Conservation (phyloP, 768 basidiomycete genomes). For the Podaxis carcinomalis region DNA sequence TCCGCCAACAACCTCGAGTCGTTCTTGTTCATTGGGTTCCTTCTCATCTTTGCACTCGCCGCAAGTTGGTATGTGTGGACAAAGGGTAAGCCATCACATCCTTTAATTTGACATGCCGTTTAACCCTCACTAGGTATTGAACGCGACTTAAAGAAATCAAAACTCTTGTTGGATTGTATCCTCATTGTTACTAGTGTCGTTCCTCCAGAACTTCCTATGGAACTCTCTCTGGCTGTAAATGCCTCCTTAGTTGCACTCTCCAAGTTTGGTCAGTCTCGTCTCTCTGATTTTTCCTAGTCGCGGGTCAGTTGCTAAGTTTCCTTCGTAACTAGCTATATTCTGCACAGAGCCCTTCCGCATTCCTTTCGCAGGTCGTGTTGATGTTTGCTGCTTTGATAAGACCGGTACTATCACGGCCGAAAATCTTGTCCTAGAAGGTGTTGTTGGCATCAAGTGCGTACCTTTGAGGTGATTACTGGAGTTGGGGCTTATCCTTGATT, state of each 20-base stretch:
- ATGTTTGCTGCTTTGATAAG: slow-evolving; percentile 99
- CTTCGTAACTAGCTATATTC: slow-evolving; percentile 74
- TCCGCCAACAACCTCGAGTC: slow-evolving; percentile 95
- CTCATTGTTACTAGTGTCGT: slow-evolving; percentile 97
- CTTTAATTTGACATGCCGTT: neutral
- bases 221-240: slow-evolving; percentile 93
- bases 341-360: slow-evolving; percentile 99
- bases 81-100: slow-evolving; percentile 54
- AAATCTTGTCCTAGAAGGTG: slow-evolving; percentile 89
- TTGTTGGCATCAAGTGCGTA: slow-evolving; percentile 85
- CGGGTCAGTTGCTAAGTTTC: neutral
- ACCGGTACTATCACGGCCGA: slow-evolving; percentile 98
- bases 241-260: slow-evolving; percentile 90
- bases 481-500: slow-evolving; percentile 8
- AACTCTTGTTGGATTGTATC: slow-evolving; percentile 91
- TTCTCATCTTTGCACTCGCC: slow-evolving; percentile 95
- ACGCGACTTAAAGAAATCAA: slow-evolving; percentile 89
- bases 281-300: slow-evolving; percentile 37
- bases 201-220: slow-evolving; percentile 98
- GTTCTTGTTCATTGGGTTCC: slow-evolving; percentile 97
- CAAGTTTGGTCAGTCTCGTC: slow-evolving; percentile 78
- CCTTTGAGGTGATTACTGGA: neutral
- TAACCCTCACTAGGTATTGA: slow-evolving; percentile 63
- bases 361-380: slow-evolving; percentile 91
- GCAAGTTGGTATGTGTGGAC: slow-evolving; percentile 99